Evolutionary conservation across 2,329 filamentous ascomycete genomes (phyloP).

Genomic region (Davidsoniella neocaledoniae): DNA sequence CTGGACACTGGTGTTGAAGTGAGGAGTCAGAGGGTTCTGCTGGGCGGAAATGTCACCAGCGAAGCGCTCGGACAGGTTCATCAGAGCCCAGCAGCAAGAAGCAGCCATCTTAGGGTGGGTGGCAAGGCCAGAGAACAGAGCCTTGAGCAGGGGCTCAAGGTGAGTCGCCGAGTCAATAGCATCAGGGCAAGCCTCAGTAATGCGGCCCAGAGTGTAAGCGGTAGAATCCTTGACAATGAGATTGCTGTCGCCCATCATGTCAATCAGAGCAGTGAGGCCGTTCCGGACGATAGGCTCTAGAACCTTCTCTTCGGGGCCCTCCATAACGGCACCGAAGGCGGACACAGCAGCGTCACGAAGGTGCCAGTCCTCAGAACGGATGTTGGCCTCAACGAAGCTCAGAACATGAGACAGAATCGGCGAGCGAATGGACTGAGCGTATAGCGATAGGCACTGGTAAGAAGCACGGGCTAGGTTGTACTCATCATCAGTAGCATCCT

Average conservation of each 20-base stretch:
- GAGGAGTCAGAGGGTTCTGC: constrained; percentile 70
- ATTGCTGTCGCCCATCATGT: constrained; percentile 76
- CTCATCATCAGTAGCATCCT: constrained; percentile 90
- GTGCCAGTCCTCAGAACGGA: constrained; percentile 87
- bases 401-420: constrained; percentile 77
- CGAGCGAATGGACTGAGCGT: constrained; percentile 76
- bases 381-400: constrained; percentile 77
- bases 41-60: constrained; percentile 64
- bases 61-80: constrained; percentile 95
- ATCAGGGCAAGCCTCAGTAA: constrained; percentile 83
- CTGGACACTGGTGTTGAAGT: constrained; percentile 84
- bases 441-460: constrained; percentile 92
- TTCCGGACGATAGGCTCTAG: constrained; percentile 92
- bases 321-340: constrained; percentile 96
- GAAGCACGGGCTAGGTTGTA: constrained; percentile 92
- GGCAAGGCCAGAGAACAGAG: constrained; percentile 76
- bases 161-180: constrained; percentile 75
- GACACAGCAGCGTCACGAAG: constrained; percentile 89
- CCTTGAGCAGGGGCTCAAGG: constrained; percentile 68
- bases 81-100: constrained; percentile 97
- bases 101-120: constrained; percentile 93
- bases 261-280: constrained; percentile 77
- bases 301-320: constrained; percentile 84
- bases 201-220: constrained; percentile 86
- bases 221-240: constrained; percentile 91